Conservation (phyloP, 2,329 filamentous ascomycete genomes). For the Fusarium devonianum region DNA sequence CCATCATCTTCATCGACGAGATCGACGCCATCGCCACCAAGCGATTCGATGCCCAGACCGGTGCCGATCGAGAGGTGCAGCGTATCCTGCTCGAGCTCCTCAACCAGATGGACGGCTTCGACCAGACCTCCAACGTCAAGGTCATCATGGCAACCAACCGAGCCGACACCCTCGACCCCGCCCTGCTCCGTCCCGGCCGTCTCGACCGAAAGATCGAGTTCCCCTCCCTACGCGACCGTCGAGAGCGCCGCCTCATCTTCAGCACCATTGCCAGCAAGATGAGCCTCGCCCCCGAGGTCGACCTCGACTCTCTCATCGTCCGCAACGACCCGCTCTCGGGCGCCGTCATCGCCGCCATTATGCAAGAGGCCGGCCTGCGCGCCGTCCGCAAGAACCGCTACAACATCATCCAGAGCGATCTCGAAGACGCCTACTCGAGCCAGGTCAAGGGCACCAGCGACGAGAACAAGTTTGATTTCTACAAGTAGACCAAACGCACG, state of each 20-base stretch:
- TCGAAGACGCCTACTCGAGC: slow-evolving; percentile 96
- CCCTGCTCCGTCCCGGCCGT: slow-evolving; percentile 90
- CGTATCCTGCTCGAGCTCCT: slow-evolving; percentile 96
- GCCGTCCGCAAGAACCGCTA: slow-evolving; percentile 98
- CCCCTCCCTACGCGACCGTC: slow-evolving; percentile 89
- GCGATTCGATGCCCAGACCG: slow-evolving; percentile 98
- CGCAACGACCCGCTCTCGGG: slow-evolving; percentile 95
- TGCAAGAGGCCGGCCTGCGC: slow-evolving; percentile 96
- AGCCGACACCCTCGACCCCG: slow-evolving; percentile 95
- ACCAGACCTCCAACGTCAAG: slow-evolving; percentile 98
- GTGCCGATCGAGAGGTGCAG: slow-evolving; percentile 96
- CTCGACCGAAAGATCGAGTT: slow-evolving; percentile 99
- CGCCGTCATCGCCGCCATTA: slow-evolving; percentile 96
- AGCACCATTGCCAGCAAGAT: slow-evolving; percentile 96
- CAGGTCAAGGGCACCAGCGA: slow-evolving; percentile 83
- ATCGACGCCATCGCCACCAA: slow-evolving; percentile 99
- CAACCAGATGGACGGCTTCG: slow-evolving; percentile 99
- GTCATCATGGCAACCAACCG: slow-evolving; percentile 99
- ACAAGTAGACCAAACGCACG: slow-evolving; percentile 66
- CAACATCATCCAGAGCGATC: slow-evolving; percentile 96
- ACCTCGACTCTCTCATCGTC: slow-evolving; percentile 94
- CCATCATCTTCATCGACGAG: slow-evolving; percentile 99
- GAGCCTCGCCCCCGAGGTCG: slow-evolving; percentile 95
- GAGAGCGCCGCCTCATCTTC: slow-evolving; percentile 96
- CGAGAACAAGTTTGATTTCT: slow-evolving; percentile 87